phyloP scores from a whole-genome alignment of 352 stramenopile genomes.

The Phytopythium sindhum region DNA sequence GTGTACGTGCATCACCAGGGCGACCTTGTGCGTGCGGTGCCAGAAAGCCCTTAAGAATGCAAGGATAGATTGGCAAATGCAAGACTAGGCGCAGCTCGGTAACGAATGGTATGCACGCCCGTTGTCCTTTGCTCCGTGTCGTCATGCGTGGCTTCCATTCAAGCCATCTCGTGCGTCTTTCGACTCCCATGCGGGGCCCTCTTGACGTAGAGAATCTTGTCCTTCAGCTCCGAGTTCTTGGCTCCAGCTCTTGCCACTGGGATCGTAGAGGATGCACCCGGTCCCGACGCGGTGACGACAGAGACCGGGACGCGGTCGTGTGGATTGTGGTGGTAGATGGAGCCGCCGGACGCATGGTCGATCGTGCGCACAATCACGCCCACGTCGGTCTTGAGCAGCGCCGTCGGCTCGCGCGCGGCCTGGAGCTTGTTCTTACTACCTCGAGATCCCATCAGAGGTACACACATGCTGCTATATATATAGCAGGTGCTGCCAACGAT shows the following conservation, averaged over 20 bases:
- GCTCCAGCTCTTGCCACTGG: slow-evolving; percentile 33
- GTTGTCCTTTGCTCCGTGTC: not conserved
- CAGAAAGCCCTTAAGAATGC: not conserved
- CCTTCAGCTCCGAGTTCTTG: slow-evolving; percentile 41
- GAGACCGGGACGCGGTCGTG: slow-evolving; percentile 16
- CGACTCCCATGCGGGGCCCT: slow-evolving; percentile 15
- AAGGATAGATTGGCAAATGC: slow-evolving; percentile 34
- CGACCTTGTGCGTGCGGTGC: slow-evolving; percentile 8
- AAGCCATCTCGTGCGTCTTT: not conserved
- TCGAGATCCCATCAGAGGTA: slow-evolving; percentile 26
- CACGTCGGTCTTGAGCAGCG: slow-evolving; percentile 36
- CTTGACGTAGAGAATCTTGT: slow-evolving; percentile 66
- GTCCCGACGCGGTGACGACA: not conserved
- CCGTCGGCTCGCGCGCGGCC: slow-evolving; percentile 26
- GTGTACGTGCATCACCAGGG: not conserved
- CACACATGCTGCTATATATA: slow-evolving; percentile 14
- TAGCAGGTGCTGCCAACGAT: not conserved
- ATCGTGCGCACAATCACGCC: slow-evolving; percentile 51
- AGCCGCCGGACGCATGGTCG: slow-evolving; percentile 18
- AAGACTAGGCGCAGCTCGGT: not conserved
- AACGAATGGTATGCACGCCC: not conserved
- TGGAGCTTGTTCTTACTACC: slow-evolving; percentile 26
- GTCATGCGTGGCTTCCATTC: not conserved
- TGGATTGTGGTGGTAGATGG: slow-evolving; percentile 48
- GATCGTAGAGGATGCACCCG: slow-evolving; percentile 10